phyloP scores from a whole-genome alignment of 2,329 filamentous ascomycete genomes.

The Diaporthe vaccinii region DNA sequence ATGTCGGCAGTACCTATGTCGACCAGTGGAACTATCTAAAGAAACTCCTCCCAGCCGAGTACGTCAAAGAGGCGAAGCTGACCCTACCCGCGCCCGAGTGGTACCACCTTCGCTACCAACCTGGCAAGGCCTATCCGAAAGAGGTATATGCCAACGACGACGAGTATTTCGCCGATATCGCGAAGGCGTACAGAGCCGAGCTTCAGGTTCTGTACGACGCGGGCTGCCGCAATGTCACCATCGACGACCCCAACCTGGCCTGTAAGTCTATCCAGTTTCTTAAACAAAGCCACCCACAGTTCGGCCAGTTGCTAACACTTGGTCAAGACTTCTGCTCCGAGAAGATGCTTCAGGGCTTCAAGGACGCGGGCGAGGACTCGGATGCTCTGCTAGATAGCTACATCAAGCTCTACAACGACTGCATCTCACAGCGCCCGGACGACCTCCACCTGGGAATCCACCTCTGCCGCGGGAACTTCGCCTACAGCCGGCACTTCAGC shows the following conservation, averaged over 20 bases:
- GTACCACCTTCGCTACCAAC: constrained; percentile 69
- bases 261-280: constrained; percentile 43
- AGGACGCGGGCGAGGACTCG: constrained; percentile 70
- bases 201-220: constrained; percentile 62
- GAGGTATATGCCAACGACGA: constrained; percentile 61
- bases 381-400: constrained; percentile 78
- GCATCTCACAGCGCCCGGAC: constrained; percentile 69
- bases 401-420: constrained; percentile 81
- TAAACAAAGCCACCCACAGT: too few species aligned
- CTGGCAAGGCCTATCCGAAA: constrained; percentile 62
- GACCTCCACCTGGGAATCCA: constrained; percentile 81
- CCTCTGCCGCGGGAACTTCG: constrained; percentile 73
- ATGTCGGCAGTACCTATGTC: constrained; percentile 58
- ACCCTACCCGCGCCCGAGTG: constrained; percentile 74
- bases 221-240: constrained; percentile 67
- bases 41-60: constrained; percentile 66
- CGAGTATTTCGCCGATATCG: constrained; percentile 65
- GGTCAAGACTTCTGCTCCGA: constrained; percentile 75
- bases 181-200: constrained; percentile 63
- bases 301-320: neutral
- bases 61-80: constrained; percentile 75
- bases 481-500: constrained; percentile 73
- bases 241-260: constrained; percentile 73
- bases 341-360: constrained; percentile 71
- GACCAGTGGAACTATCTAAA: constrained; percentile 59